phyloP scores from a whole-genome alignment of 1,139 yeast species.

The Saccharomyces hybrid region DNA sequence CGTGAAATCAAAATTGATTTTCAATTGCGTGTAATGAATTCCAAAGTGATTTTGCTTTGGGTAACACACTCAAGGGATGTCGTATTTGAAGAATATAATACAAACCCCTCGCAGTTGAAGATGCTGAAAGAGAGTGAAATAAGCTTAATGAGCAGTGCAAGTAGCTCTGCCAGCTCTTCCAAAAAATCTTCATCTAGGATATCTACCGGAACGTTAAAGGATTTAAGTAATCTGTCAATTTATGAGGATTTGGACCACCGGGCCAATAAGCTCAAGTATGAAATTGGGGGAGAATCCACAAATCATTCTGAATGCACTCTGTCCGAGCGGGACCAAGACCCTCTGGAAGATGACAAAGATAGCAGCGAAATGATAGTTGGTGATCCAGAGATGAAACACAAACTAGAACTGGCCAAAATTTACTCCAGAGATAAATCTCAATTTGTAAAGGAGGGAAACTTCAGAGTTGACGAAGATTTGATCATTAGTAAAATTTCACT shows the following conservation, averaged over 20 bases:
- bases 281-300: neutral
- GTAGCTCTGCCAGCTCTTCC: no score
- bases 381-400: slow-evolving; percentile 18
- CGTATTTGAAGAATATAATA: no score
- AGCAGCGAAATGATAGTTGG: slow-evolving; percentile 5
- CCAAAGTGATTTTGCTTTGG: no score
- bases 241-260: neutral
- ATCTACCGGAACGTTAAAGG: slow-evolving; percentile 9
- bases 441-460: slow-evolving; percentile 27
- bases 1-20: no score
- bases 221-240: slow-evolving; percentile 1
- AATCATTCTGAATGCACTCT: neutral
- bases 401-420: slow-evolving; percentile 21
- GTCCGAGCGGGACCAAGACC: neutral
- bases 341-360: neutral
- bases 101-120: no score
- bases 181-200: slow-evolving; percentile 13
- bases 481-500: slow-evolving; percentile 21
- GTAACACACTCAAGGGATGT: no score
- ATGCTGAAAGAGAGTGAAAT: no score
- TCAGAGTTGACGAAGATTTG: slow-evolving; percentile 25
- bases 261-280: slow-evolving; percentile 5
- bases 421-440: slow-evolving; percentile 26
- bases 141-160: no score
- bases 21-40: no score